Conservation (phyloP, 306 rosid genomes). For the Lathyrus sativus region DNA sequence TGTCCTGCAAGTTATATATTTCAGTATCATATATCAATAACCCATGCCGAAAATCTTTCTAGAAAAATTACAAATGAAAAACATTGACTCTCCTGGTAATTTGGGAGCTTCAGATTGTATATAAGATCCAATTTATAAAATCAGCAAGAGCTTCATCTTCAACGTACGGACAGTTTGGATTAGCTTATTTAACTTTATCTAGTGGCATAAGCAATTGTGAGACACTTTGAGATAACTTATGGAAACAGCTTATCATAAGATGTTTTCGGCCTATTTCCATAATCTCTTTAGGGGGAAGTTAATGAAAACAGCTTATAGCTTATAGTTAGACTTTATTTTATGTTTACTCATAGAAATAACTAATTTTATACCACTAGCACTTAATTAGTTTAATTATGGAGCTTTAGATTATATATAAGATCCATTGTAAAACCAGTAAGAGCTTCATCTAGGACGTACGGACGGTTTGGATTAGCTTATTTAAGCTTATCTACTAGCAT, state of each 20-base stretch:
- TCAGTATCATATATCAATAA: slow-evolving; percentile 25
- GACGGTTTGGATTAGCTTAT: background rate
- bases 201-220: background rate
- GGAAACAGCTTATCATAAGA: background rate
- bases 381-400: background rate
- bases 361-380: background rate
- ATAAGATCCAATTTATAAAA: slow-evolving; percentile 20
- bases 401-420: slow-evolving; percentile 11
- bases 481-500: background rate
- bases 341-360: background rate
- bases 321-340: background rate
- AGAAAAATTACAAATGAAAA: slow-evolving; percentile 9
- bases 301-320: background rate
- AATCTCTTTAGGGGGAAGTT: background rate
- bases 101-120: slow-evolving; percentile 1
- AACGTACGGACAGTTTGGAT: background rate
- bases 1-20: slow-evolving; percentile 59
- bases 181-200: background rate
- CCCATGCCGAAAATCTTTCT: slow-evolving; percentile 2
- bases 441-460: background rate
- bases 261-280: background rate
- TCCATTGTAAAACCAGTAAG: background rate
- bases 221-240: background rate
- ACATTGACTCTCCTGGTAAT: slow-evolving; percentile 3
- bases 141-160: slow-evolving; percentile 1